phyloP scores from a whole-genome alignment of 139 green algal species.

The Chlamydomonas sp. region DNA sequence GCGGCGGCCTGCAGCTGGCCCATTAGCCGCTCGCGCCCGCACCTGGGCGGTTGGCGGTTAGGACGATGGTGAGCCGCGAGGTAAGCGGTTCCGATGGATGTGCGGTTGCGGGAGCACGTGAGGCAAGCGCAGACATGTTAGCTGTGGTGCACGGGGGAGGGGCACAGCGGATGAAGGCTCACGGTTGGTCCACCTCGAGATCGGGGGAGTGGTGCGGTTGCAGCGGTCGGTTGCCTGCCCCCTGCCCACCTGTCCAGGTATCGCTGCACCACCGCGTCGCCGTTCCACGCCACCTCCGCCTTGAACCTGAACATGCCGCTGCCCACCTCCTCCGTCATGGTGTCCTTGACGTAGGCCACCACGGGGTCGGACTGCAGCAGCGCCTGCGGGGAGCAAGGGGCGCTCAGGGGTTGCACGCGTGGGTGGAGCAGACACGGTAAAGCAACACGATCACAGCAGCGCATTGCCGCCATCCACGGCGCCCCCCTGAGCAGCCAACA shows the following conservation, averaged over 20 bases:
- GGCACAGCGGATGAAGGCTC: neutral
- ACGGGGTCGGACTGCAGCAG: slow-evolving; percentile 37
- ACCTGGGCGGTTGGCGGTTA: neutral
- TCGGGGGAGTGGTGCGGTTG: too few species aligned
- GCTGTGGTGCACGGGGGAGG: neutral
- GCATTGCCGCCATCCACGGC: too few species aligned
- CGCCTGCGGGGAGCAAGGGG: neutral
- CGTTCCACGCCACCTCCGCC: slow-evolving; percentile 77
- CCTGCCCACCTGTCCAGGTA: slow-evolving; percentile 29
- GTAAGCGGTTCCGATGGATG: too few species aligned
- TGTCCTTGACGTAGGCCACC: slow-evolving; percentile 72
- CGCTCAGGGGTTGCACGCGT: neutral
- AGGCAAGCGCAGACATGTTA: too few species aligned
- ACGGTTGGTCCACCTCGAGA: too few species aligned
- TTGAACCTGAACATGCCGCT: slow-evolving; percentile 86
- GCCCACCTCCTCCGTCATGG: slow-evolving; percentile 91
- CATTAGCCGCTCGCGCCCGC: slow-evolving; percentile 14
- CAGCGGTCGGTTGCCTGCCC: neutral
- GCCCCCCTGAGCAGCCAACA: too few species aligned
- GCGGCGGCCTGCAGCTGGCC: slow-evolving; percentile 20
- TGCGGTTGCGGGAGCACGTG: too few species aligned
- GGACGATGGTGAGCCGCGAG: too few species aligned
- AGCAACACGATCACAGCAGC: neutral
- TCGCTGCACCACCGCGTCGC: slow-evolving; percentile 48
- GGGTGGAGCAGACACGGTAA: neutral